Conservation (phyloP, 31 red algal species). For the Odonthalia washingtoniensis region DNA sequence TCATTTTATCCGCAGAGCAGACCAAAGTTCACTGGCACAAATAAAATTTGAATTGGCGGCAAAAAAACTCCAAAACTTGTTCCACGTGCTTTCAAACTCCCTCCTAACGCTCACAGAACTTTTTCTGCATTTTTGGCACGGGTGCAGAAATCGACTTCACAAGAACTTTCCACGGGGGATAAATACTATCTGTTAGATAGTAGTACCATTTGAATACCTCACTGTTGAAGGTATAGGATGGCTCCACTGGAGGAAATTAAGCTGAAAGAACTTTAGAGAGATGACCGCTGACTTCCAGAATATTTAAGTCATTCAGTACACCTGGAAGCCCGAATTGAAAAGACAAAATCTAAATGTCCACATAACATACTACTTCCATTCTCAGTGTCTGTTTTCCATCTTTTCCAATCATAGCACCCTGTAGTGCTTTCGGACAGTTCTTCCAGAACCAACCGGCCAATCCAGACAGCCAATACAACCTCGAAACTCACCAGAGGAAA, state of each 20-base stretch:
- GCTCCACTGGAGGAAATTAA: slow-evolving; percentile 7
- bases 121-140: no score
- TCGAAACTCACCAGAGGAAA: slow-evolving; percentile 9
- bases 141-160: no score
- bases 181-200: slow-evolving; percentile 49
- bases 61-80: no score
- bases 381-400: slow-evolving; percentile 28
- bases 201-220: slow-evolving; percentile 27
- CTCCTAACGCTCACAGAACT: no score
- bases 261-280: slow-evolving; percentile 7
- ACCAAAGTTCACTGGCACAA: no score
- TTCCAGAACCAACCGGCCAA: slow-evolving; percentile 42
- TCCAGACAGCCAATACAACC: slow-evolving; percentile 45
- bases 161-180: no score
- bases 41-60: no score
- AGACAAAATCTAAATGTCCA: slow-evolving; percentile 46
- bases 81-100: slow-evolving; percentile 6
- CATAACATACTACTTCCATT: slow-evolving; percentile 40
- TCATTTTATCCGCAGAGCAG: no score
- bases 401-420: slow-evolving; percentile 38
- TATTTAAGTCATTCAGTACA: slow-evolving; percentile 36
- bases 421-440: slow-evolving; percentile 42
- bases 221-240: slow-evolving; percentile 10
- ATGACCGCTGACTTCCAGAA: slow-evolving; percentile 26
- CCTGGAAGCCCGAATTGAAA: slow-evolving; percentile 40